Evolutionary conservation across 176 grass and related monocot species (phyloP).

Genomic region (Neostapfia colusana): DNA sequence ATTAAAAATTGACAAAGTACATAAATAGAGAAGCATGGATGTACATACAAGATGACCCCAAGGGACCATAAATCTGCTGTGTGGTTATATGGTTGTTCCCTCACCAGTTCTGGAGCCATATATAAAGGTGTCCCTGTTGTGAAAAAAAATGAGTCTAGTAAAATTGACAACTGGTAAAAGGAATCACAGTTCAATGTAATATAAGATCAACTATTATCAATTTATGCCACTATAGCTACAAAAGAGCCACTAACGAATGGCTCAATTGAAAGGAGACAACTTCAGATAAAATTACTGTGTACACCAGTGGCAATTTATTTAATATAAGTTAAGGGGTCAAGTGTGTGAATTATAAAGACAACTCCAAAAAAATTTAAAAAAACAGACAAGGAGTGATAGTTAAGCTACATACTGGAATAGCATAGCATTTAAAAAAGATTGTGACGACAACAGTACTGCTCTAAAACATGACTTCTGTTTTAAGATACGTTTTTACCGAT

Average conservation of each 20-base stretch:
- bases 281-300: neutral
- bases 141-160: slow-evolving; percentile 35
- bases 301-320: neutral
- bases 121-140: slow-evolving; percentile 86
- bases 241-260: neutral
- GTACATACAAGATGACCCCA: slow-evolving; percentile 90
- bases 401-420: neutral
- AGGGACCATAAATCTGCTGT: slow-evolving; percentile 97
- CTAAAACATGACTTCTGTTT: neutral
- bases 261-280: slow-evolving; percentile 17
- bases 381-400: neutral
- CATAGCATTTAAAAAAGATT: neutral
- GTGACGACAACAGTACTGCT: neutral
- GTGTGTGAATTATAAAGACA: neutral
- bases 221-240: slow-evolving; percentile 21
- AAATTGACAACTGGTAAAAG: slow-evolving; percentile 19
- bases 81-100: slow-evolving; percentile 96
- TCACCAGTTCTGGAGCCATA: slow-evolving; percentile 98
- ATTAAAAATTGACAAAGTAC: slow-evolving; percentile 18
- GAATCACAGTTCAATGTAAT: neutral
- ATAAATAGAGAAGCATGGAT: slow-evolving; percentile 21
- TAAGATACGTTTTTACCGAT: neutral
- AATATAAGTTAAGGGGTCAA: slow-evolving; percentile 2
- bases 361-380: neutral
- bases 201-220: neutral